Base-by-base conservation (phyloP, 257 asterid species). In the Jacaranda mimosifolia region DNA sequence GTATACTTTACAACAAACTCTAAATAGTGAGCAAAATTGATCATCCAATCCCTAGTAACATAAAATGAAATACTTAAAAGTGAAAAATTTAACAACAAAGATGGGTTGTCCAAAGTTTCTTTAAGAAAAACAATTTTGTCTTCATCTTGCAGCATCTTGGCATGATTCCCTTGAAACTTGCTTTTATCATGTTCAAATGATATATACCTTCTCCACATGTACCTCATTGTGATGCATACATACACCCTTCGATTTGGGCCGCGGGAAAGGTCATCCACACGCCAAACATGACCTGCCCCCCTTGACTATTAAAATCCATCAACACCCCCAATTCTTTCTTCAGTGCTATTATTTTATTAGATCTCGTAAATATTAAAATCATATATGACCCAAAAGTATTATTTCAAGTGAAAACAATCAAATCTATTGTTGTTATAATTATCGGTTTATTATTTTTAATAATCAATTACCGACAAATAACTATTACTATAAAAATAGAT, bases 181-280 rank as follows among this genome's bases (percentile, higher is more conserved):
- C 52, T 19, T 45, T 14, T 18, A 64, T 57, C 39, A 64, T 76
- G 76, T 57, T 65, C 56, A 19, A 70, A 66, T 77, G 57, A 81
- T 64, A 26, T 26, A 26, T 26, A 15, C 46, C 68, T 81, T 71
- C 79, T 8, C 79, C 79, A 76, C 11, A 45, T 70, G 70, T 56
- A 71, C 78, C 67, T 63, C 72, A 15, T 21, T 18, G 38, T 80
- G 73, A 68, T 68, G 72, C 73, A 81, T 80, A 80, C 73, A 81
- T 80, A 80, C 80, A 72, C 59, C 79, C 76, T 48, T 36, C 58
- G 72, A 76, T 70, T 76, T 60, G 62, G 80, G 63, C 26, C 14
- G 51, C 9, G 72, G 45, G 18, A 48, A 76, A 75, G 68, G 77
- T 80, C 76, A 66, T 66, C 77, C 79, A 65, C 80, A 62, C 68